Evolutionary conservation across 208 protist genomes (phyloP).

Genomic region (Trichomonas gallinae): DNA sequence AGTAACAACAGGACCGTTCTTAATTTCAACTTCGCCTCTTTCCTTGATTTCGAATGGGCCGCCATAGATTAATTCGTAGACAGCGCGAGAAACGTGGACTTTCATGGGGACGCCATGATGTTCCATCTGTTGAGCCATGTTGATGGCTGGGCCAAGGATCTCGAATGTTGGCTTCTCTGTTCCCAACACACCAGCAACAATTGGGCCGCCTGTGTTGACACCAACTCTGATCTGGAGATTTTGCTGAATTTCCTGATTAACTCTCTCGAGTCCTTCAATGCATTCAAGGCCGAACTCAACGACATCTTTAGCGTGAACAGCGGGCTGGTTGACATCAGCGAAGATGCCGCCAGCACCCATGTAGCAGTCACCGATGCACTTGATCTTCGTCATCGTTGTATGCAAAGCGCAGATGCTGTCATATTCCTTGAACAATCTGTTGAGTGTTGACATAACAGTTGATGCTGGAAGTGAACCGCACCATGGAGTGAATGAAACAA

Average conservation of each 20-base stretch:
- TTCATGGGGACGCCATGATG: neutral
- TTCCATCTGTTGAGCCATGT: neutral
- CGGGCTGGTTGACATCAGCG: neutral
- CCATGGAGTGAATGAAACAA: neutral
- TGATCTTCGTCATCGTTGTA: slow-evolving; percentile 7
- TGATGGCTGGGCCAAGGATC: neutral
- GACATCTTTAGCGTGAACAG: neutral
- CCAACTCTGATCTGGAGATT: neutral
- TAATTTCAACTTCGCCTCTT: neutral
- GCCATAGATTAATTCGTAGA: neutral
- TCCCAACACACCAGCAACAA: neutral
- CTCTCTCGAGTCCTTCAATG: neutral
- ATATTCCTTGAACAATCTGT: neutral
- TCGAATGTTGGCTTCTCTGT: neutral
- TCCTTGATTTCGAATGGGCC: neutral
- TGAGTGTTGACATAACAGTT: neutral
- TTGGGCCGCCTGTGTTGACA: neutral
- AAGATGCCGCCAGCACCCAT: slow-evolving; percentile 1
- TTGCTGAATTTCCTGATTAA: neutral
- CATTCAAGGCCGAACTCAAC: neutral
- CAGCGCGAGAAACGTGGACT: neutral
- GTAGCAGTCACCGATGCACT: slow-evolving; percentile 1
- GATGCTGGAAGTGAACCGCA: neutral
- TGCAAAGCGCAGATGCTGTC: neutral
- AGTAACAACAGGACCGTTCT: neutral